A percentile compares a stretch with the other conserved stretches of the same genome.
Evolutionary conservation across 176 grass and related monocot species (phyloP).

Genomic region (Aegilops speltoides): DNA sequence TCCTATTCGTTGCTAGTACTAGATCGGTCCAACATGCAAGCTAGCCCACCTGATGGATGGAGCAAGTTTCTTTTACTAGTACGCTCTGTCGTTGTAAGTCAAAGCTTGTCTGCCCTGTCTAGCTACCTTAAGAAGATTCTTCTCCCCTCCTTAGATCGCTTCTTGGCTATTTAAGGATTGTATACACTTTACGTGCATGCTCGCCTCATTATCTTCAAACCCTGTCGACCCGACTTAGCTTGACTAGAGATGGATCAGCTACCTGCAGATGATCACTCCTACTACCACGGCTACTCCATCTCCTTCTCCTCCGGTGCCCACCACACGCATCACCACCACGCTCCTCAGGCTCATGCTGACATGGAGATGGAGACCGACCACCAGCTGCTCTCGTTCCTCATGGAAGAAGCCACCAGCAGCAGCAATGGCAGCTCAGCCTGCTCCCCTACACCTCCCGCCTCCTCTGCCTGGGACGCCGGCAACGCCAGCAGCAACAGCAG

Average conservation of each 20-base stretch:
- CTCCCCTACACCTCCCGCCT: background rate
- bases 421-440: background rate
- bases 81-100: background rate
- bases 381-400: background rate
- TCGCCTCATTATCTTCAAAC: background rate
- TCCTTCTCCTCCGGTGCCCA: background rate
- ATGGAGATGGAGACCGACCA: background rate
- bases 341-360: background rate
- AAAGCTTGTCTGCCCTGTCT: slow-evolving; percentile 1
- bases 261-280: background rate
- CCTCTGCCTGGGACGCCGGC: background rate
- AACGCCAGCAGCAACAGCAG: background rate
- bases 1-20: background rate
- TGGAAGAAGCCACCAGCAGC: background rate
- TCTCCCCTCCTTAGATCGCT: background rate
- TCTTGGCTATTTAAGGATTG: background rate
- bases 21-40: background rate
- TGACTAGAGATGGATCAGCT: background rate
- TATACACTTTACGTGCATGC: background rate
- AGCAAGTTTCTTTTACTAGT: no score
- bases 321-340: background rate
- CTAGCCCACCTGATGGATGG: background rate
- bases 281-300: background rate
- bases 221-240: background rate
- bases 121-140: background rate